Percentiles rank a stretch among this genome's conserved stretches.
Evolutionary conservation across 768 basidiomycete species (phyloP).

Genomic region (Daedaleopsis nitida): DNA sequence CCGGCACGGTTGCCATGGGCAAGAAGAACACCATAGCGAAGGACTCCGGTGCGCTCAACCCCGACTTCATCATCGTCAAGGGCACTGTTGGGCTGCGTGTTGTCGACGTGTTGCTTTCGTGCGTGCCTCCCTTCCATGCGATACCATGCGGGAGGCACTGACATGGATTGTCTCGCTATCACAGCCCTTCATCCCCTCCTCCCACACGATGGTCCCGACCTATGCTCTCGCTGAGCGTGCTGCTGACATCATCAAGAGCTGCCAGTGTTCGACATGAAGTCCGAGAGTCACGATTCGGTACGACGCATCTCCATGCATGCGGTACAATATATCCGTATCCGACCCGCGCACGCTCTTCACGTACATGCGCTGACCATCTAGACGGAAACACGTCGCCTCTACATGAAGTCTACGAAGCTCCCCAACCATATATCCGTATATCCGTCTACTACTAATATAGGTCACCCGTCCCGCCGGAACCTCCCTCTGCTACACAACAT

Average conservation of each 20-base stretch:
- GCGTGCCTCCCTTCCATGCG: background rate
- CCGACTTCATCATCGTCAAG: constrained; percentile 2
- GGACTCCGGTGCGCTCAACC: background rate
- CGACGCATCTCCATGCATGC: too few relatives aligned
- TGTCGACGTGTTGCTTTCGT: constrained; percentile 8
- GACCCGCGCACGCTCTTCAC: too few relatives aligned
- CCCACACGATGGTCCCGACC: background rate
- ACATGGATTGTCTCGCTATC: background rate
- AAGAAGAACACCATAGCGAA: background rate
- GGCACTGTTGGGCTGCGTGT: constrained; percentile 2
- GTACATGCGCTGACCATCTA: too few relatives aligned
- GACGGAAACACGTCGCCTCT: too few relatives aligned
- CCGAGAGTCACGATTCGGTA: background rate
- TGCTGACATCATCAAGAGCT: constrained; percentile 7
- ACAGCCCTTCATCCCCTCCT: background rate
- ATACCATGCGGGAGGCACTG: background rate
- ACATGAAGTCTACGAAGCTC: too few relatives aligned
- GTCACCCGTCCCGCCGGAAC: too few relatives aligned
- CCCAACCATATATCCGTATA: too few relatives aligned
- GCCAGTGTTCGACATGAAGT: background rate
- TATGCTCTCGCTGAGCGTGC: constrained; percentile 12
- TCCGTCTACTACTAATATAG: too few relatives aligned
- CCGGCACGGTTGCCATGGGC: background rate
- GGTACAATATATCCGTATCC: too few relatives aligned
- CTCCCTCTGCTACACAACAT: too few relatives aligned